Evolutionary conservation across 163 green algal genomes (phyloP).

Genomic region (Chlorella variabilis): DNA sequence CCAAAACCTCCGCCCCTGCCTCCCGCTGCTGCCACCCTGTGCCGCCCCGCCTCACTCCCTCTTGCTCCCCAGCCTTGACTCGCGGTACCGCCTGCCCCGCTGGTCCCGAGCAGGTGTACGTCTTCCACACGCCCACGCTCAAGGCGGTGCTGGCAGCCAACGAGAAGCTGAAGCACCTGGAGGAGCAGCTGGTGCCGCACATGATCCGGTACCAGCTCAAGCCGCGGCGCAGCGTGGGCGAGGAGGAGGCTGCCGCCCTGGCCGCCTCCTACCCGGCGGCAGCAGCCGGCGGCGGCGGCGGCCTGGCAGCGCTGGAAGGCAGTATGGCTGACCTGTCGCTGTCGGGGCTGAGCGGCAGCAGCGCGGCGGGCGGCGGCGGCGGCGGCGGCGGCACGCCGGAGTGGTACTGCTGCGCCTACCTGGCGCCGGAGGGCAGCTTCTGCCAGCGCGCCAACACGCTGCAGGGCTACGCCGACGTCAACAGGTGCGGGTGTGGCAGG

Average conservation of each 20-base stretch:
- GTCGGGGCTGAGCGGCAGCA: conserved; percentile 15
- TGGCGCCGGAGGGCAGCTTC: conserved; percentile 65
- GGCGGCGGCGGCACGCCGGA: background rate
- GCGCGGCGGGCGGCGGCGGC: background rate
- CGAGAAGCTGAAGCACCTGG: conserved; percentile 41
- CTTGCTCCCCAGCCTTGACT: too few species aligned
- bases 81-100: too few species aligned
- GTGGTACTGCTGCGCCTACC: conserved; percentile 58
- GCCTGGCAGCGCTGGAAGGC: conserved; percentile 14
- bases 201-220: conserved; percentile 67
- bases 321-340: conserved; percentile 22
- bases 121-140: conserved; percentile 49
- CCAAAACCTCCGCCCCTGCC: too few species aligned
- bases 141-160: conserved; percentile 51
- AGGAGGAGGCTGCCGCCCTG: background rate
- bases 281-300: conserved; percentile 4
- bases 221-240: conserved; percentile 29
- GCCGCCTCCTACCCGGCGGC: conserved; percentile 1
- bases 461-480: conserved; percentile 77
- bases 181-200: conserved; percentile 77
- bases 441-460: conserved; percentile 73
- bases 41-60: too few species aligned
- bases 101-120: conserved; percentile 41
- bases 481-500: conserved; percentile 70
- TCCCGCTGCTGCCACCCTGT: too few species aligned